Evolutionary conservation across 768 basidiomycete genomes (phyloP).

Genomic region (Clavaria fumosa): DNA sequence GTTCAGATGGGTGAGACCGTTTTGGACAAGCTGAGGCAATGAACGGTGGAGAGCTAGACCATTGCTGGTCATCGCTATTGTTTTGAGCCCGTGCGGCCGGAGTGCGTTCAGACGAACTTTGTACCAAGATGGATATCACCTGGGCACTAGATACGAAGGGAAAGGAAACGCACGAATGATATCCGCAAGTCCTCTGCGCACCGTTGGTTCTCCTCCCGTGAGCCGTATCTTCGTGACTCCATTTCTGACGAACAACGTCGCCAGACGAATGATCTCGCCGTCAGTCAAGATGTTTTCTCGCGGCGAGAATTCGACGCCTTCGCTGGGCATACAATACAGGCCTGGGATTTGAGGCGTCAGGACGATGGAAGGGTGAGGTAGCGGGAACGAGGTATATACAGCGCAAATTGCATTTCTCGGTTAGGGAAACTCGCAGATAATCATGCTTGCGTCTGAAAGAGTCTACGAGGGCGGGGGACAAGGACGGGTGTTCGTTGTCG

Average conservation of each 20-base stretch:
- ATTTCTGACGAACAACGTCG: slow-evolving; percentile 59
- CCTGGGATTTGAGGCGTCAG: slow-evolving; percentile 28
- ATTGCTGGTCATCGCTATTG: slow-evolving; percentile 80
- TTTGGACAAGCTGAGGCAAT: slow-evolving; percentile 47
- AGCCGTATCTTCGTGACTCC: slow-evolving; percentile 81
- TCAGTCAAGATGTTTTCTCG: slow-evolving; percentile 53
- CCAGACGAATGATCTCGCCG: slow-evolving; percentile 59
- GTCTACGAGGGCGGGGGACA: slow-evolving; percentile 47
- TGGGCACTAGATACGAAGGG: not conserved
- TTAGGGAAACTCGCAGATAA: slow-evolving; percentile 80
- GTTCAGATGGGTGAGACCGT: slow-evolving; percentile 67
- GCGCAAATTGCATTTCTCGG: slow-evolving; percentile 77
- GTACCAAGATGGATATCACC: slow-evolving; percentile 1
- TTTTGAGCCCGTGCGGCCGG: slow-evolving; percentile 42
- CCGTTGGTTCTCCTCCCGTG: slow-evolving; percentile 80
- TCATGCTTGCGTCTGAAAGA: slow-evolving; percentile 55
- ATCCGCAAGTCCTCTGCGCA: slow-evolving; percentile 57
- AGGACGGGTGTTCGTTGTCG: slow-evolving; percentile 30
- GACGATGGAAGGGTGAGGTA: not conserved
- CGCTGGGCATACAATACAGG: slow-evolving; percentile 84
- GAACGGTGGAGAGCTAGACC: slow-evolving; percentile 63
- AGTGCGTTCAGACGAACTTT: slow-evolving; percentile 48
- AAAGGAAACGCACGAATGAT: slow-evolving; percentile 41
- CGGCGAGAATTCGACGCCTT: slow-evolving; percentile 66
- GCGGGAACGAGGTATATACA: slow-evolving; percentile 45